A percentile compares a stretch with the other conserved stretches of the same genome.
Conservation (phyloP, 768 basidiomycete genomes). For the Boletus subcaerulescens region DNA sequence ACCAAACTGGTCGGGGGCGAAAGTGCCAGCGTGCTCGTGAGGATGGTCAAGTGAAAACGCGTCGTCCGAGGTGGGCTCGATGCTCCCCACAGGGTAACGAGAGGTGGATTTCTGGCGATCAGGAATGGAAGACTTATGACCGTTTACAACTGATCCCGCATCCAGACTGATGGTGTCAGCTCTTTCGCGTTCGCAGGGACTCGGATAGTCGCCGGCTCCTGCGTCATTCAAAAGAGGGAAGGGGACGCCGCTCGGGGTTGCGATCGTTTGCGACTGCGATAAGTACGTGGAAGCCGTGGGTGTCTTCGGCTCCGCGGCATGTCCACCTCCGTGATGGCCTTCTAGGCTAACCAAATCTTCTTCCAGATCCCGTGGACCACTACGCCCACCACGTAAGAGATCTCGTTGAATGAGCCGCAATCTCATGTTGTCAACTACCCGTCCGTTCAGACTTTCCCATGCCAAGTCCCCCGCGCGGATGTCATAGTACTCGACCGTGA, state of each 20-base stretch:
- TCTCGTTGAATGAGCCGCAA: slow-evolving; percentile 43
- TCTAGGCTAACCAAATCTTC: slow-evolving; percentile 26
- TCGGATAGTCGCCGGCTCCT: slow-evolving; percentile 16
- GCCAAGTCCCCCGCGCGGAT: slow-evolving; percentile 55
- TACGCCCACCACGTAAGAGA: slow-evolving; percentile 18
- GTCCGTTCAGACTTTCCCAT: slow-evolving; percentile 46
- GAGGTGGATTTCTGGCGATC: slow-evolving; percentile 19
- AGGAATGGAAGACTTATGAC: slow-evolving; percentile 9
- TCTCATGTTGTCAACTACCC: slow-evolving; percentile 49
- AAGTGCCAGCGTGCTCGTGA: slow-evolving; percentile 10
- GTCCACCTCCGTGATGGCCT: slow-evolving; percentile 31
- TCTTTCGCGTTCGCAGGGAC: slow-evolving; percentile 23
- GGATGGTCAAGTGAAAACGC: slow-evolving; percentile 12
- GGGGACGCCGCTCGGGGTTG: slow-evolving; percentile 22
- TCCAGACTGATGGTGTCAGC: slow-evolving; percentile 8
- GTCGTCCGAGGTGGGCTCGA: slow-evolving; percentile 14
- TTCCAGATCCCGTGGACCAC: slow-evolving; percentile 23
- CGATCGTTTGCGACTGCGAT: slow-evolving; percentile 29
- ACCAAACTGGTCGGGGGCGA: slow-evolving; percentile 23
- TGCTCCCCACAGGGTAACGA: slow-evolving; percentile 16
- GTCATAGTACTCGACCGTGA: slow-evolving; percentile 68
- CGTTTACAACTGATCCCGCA: slow-evolving; percentile 7
- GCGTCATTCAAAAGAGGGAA: slow-evolving; percentile 26
- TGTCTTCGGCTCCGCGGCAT: slow-evolving; percentile 37
- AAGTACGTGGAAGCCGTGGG: slow-evolving; percentile 35